A percentile compares a stretch with the other conserved stretches of the same genome.
Evolutionary conservation across 768 basidiomycete species (phyloP).

Genomic region (Mycena haematopus): DNA sequence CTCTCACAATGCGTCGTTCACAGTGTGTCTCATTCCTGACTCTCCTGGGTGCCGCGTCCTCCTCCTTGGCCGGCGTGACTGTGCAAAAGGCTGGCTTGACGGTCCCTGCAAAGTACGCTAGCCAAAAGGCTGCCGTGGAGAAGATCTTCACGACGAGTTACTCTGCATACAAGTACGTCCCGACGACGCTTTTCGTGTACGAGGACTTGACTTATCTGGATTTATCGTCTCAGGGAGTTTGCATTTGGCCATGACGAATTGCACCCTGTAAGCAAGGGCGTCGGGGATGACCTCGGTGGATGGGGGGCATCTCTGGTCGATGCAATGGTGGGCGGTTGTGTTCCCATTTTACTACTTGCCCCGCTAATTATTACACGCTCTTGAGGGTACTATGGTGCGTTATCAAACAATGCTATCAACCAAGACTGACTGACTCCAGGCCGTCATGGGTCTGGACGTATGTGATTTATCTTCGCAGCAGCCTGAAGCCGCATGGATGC

Average conservation of each 20-base stretch:
- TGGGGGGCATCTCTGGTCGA: conserved; percentile 21
- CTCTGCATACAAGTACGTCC: conserved; percentile 49
- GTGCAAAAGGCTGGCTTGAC: conserved; percentile 47
- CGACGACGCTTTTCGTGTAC: not conserved
- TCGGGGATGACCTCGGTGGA: conserved; percentile 7
- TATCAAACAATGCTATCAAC: not conserved
- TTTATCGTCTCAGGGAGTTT: conserved; percentile 42
- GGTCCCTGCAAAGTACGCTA: conserved; percentile 44
- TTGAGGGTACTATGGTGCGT: conserved; percentile 53
- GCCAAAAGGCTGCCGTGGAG: conserved; percentile 42
- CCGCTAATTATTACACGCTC: conserved; percentile 43
- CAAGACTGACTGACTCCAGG: conserved; percentile 33
- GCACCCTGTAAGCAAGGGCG: conserved; percentile 21
- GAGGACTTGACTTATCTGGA: not conserved
- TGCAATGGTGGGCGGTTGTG: conserved; percentile 9
- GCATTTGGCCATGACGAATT: conserved; percentile 58
- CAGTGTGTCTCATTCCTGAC: conserved; percentile 1
- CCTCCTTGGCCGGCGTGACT: conserved; percentile 18
- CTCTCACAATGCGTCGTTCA: conserved; percentile 17
- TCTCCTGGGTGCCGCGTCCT: conserved; percentile 8
- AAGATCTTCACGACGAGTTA: conserved; percentile 51
- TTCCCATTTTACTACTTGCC: conserved; percentile 10
- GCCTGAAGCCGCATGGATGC: no score
- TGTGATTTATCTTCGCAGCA: not conserved
- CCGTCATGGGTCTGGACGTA: conserved; percentile 50